Conservation (phyloP, 2,329 filamentous ascomycete genomes). For the Tolypocladium cylindrosporum region DNA sequence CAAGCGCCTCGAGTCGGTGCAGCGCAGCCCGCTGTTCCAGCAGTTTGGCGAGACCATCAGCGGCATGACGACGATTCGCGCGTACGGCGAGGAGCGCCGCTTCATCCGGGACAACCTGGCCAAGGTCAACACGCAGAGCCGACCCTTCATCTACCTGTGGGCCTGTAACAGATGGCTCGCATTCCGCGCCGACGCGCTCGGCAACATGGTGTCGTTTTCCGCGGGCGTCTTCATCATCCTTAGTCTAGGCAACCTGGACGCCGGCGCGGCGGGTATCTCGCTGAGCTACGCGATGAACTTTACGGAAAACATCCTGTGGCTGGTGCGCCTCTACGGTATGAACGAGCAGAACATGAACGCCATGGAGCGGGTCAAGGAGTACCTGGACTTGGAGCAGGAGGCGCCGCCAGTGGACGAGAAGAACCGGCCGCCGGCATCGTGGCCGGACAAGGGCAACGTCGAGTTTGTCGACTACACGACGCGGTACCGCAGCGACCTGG, state of each 20-base stretch:
- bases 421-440: conserved; percentile 65
- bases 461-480: conserved; percentile 87
- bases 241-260: conserved; percentile 73
- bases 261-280: conserved; percentile 86
- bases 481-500: conserved; percentile 77
- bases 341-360: conserved; percentile 99
- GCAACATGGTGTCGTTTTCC: conserved; percentile 87
- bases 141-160: conserved; percentile 95
- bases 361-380: conserved; percentile 94
- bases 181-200: conserved; percentile 81
- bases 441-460: conserved; percentile 78
- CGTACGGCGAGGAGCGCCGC: conserved; percentile 85
- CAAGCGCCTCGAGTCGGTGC: conserved; percentile 88
- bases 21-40: conserved; percentile 91
- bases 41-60: conserved; percentile 94
- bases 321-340: conserved; percentile 84
- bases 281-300: conserved; percentile 95
- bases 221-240: conserved; percentile 84
- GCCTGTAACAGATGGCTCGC: conserved; percentile 94
- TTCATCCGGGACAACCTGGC: conserved; percentile 87
- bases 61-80: conserved; percentile 92
- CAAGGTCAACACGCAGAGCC: conserved; percentile 81
- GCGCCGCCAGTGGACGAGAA: conserved; percentile 68
- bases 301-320: conserved; percentile 93
- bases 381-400: conserved; percentile 92